phyloP scores from a whole-genome alignment of 352 stramenopile genomes.

The Phytophthora melonis region DNA sequence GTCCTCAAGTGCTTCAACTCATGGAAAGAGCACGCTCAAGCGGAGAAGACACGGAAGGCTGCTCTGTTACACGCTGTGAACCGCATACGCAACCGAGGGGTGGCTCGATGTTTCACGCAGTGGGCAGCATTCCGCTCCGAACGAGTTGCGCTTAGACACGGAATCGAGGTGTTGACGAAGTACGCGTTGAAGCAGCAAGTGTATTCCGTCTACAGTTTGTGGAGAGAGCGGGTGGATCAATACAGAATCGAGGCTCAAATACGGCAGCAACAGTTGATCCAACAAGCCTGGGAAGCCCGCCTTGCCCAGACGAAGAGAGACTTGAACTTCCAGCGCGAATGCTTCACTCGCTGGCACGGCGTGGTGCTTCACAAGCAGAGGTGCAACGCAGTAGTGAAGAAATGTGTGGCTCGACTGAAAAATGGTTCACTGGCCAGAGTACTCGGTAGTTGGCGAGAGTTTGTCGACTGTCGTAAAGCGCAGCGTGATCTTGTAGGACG shows the following conservation, averaged over 20 bases:
- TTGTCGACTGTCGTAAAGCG: constrained; percentile 17
- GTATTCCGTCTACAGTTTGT: constrained; percentile 14
- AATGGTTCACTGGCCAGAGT: constrained; percentile 28
- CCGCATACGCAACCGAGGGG: constrained; percentile 45
- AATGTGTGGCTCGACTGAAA: constrained; percentile 32
- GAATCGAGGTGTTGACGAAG: constrained; percentile 18
- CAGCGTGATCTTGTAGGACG: constrained; percentile 39
- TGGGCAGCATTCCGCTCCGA: constrained; percentile 35
- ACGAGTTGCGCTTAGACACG: constrained; percentile 11
- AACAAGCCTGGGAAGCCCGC: constrained; percentile 36
- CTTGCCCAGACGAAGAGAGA: constrained; percentile 35
- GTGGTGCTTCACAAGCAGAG: constrained; percentile 8
- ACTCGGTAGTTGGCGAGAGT: constrained; percentile 37
- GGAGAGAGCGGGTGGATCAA: constrained; percentile 25
- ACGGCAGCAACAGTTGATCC: constrained; percentile 27
- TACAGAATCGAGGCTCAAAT: constrained; percentile 22
- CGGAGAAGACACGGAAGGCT: constrained; percentile 27
- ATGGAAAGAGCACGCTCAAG: constrained; percentile 44
- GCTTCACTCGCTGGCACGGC: constrained; percentile 38
- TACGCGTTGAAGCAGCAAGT: constrained; percentile 27
- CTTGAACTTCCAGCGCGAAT: constrained; percentile 31
- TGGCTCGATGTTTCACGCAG: constrained; percentile 40
- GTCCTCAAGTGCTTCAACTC: constrained; percentile 61
- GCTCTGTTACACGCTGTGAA: constrained; percentile 42
- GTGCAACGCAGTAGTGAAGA: constrained; percentile 20